Conservation (phyloP, 1,284 basidiomycete genomes). For the Cutaneotrichosporon dermatis region DNA sequence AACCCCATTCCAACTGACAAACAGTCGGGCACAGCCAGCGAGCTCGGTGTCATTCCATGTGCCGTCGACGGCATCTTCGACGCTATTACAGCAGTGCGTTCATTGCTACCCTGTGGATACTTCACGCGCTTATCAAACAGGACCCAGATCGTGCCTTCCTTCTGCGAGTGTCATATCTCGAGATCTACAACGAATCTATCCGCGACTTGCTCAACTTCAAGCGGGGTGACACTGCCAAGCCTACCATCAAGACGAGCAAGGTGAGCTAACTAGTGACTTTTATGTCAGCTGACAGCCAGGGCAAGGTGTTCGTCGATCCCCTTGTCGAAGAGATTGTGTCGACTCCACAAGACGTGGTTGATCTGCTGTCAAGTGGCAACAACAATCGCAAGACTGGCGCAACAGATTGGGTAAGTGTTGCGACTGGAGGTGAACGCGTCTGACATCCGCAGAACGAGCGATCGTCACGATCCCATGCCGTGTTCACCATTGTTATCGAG, state of each 20-base stretch:
- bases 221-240: slow-evolving; percentile 41
- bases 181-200: slow-evolving; percentile 58
- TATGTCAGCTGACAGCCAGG: slow-evolving; percentile 21
- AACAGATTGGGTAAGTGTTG: slow-evolving; percentile 53
- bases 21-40: slow-evolving; percentile 49
- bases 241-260: slow-evolving; percentile 44
- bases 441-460: slow-evolving; percentile 50
- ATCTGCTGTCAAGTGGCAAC: slow-evolving; percentile 52
- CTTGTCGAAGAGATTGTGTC: slow-evolving; percentile 55
- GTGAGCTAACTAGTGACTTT: slow-evolving; percentile 21
- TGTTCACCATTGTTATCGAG: slow-evolving; percentile 54
- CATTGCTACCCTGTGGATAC: neutral
- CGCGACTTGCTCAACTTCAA: slow-evolving; percentile 52
- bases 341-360: slow-evolving; percentile 52
- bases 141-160: slow-evolving; percentile 46
- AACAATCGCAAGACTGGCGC: slow-evolving; percentile 52
- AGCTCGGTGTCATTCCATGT: slow-evolving; percentile 56
- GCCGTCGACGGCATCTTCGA: slow-evolving; percentile 56
- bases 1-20: neutral
- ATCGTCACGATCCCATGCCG: slow-evolving; percentile 54
- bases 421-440: neutral
- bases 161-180: slow-evolving; percentile 56
- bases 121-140: slow-evolving; percentile 16
- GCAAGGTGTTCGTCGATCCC: slow-evolving; percentile 52
- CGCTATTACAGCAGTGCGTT: slow-evolving; percentile 48